Evolutionary conservation across 345 rosid genomes (phyloP), one percentile per base, ranked within the genome.

Genomic region (Populus deltoides): DNA sequence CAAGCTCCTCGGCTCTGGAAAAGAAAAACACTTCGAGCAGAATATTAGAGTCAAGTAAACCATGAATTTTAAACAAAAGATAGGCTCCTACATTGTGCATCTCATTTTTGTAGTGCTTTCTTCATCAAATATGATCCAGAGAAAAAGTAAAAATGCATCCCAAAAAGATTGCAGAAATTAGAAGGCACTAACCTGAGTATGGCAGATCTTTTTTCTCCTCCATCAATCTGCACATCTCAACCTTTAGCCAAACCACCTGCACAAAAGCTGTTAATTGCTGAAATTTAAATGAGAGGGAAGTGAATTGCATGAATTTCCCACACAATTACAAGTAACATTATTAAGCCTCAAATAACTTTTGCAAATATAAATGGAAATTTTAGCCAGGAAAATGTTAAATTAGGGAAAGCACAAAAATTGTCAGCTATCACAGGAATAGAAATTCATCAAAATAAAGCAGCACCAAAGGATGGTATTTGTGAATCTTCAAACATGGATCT

Each of bases 221-320:
- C 79, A 96, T 84, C 67, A 92, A 71, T 77, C 91, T 90, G 82
- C 93, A 93, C 74, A 93, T 83, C 86, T 92, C 98, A 78, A 91
- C 97, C 91, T 93, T 96, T 87, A 93, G 69, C 99, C 97, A 88
- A 65, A 84, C 88, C 71, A 89, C 97, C 99, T 96, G 92, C 89
- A 83, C 83, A 84, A 49, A 61, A 87, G 80, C 90, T 85, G 82
- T 83, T 80, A 85, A 80, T 80, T 66, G 79, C 82, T 86, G 91
- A 88, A 89, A 83, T 79, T 86, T 86, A 71, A 89, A 82, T 65
- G 83, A 84, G 78, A 81, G 84, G 82, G 79, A 45, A 33, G 47
- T 59, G 25, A 73, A 76, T 69, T 47, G 24, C 33, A 73, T 70
- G 66, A 57, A 45, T 75, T 70, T 49, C 5, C 62, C 59, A 69